Evolutionary conservation across 2,329 filamentous ascomycete genomes (phyloP).

Genomic region (Pseudocercospora vitis): DNA sequence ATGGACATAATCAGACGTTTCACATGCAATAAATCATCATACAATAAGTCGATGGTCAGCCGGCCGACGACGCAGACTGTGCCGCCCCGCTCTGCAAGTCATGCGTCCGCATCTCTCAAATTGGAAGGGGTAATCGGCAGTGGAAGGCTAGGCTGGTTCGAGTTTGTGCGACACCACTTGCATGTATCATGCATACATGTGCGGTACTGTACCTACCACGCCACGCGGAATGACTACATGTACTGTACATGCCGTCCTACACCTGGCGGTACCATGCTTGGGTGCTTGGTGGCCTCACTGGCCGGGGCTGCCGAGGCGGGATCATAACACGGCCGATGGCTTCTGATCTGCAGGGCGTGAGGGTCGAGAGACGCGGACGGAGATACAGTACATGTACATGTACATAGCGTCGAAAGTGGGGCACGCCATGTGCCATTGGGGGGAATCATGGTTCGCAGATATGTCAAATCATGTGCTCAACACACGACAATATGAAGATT

Average conservation of each 20-base stretch:
- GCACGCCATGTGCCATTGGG: background rate
- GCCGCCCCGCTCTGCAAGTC: background rate
- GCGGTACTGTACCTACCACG: too few relatives aligned
- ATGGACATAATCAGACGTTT: background rate
- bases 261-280: too few relatives aligned
- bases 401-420: constrained; percentile 3
- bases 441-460: constrained; percentile 4
- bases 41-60: background rate
- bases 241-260: too few relatives aligned
- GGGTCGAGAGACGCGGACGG: too few relatives aligned
- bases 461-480: background rate
- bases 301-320: too few relatives aligned
- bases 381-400: too few relatives aligned
- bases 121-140: background rate
- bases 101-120: background rate
- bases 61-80: background rate
- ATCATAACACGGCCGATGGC: background rate
- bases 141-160: background rate
- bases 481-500: background rate
- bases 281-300: too few relatives aligned
- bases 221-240: background rate
- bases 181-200: background rate
- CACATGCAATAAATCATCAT: background rate
- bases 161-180: background rate
- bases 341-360: background rate